A percentile compares a stretch with the other conserved stretches of the same genome.
Conservation (phyloP, 257 asterid species). For the Craterostigma plantagineum region DNA sequence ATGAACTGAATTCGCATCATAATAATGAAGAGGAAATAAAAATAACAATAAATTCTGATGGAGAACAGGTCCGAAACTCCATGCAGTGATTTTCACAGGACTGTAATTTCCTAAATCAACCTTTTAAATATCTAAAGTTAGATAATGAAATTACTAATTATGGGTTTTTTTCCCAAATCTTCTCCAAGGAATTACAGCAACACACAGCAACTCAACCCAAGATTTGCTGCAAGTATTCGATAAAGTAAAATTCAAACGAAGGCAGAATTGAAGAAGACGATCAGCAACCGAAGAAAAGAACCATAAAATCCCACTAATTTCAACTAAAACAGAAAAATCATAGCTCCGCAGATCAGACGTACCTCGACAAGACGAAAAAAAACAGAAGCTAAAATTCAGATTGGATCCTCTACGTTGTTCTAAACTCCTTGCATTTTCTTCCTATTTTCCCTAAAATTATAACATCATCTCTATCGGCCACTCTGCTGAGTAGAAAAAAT, state of each 20-base stretch:
- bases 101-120: too few relatives aligned
- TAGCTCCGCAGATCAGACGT: slow-evolving; percentile 8
- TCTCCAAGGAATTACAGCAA: not conserved
- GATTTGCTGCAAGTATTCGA: too few relatives aligned
- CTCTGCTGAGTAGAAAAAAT: not conserved
- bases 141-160: too few relatives aligned
- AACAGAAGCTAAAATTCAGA: slow-evolving; percentile 5
- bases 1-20: too few relatives aligned
- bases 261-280: slow-evolving; percentile 10
- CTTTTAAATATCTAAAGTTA: too few relatives aligned
- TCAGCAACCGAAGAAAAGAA: slow-evolving; percentile 12
- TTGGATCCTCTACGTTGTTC: slow-evolving; percentile 4
- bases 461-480: not conserved
- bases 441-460: slow-evolving; percentile 9
- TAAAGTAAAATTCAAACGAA: not conserved
- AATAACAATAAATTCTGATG: too few relatives aligned
- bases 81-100: too few relatives aligned
- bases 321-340: not conserved
- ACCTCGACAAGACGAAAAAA: slow-evolving; percentile 13
- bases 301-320: slow-evolving; percentile 4
- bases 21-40: too few relatives aligned
- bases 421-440: slow-evolving; percentile 21
- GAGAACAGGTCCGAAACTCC: too few relatives aligned
- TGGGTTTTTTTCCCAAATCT: too few relatives aligned
- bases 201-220: not conserved